A percentile compares a stretch with the other conserved stretches of the same genome.
phyloP scores from a whole-genome alignment of 176 grass and related monocot genomes.

The Oryza punctata region DNA sequence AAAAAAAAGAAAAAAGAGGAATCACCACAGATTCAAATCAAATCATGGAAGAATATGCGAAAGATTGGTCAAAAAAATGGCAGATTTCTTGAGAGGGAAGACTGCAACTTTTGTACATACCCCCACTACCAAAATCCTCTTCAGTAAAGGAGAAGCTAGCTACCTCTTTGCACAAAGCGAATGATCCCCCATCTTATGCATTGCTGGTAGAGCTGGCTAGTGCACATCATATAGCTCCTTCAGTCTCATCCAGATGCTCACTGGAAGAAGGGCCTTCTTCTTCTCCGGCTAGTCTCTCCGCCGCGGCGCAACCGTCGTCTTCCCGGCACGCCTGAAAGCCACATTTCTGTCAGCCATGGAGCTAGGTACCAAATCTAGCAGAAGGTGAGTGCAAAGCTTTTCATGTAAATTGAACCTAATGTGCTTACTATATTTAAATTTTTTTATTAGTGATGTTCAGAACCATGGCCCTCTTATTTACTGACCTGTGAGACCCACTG shows the following conservation, averaged over 20 bases:
- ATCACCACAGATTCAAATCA: slow-evolving; percentile 20
- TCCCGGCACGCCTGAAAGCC: slow-evolving; percentile 49
- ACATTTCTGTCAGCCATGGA: slow-evolving; percentile 11
- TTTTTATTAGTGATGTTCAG: not conserved
- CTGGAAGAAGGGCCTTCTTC: slow-evolving; percentile 8
- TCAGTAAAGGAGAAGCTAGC: not conserved
- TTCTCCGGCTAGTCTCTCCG: slow-evolving; percentile 39
- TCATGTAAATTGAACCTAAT: not conserved
- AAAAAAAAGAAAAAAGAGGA: not conserved
- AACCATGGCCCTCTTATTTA: not conserved
- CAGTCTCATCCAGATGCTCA: not conserved
- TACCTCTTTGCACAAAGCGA: not conserved
- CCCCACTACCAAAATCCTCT: slow-evolving; percentile 44
- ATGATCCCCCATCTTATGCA: slow-evolving; percentile 3
- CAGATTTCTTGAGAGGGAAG: slow-evolving; percentile 27
- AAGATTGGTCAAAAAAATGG: slow-evolving; percentile 26
- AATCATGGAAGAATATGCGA: slow-evolving; percentile 35
- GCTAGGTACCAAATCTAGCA: not conserved
- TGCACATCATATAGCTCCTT: not conserved
- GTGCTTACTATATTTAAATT: too few species aligned
- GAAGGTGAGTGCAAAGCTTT: not conserved
- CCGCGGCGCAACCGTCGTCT: slow-evolving; percentile 30
- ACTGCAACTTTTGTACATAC: slow-evolving; percentile 42
- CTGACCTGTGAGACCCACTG: slow-evolving; percentile 7
- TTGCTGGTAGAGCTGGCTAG: not conserved